These are phyloP conservation scores for Neoboletus brunneissimus DNA, from an alignment of 768 basidiomycete species.

Conservation along the genomic window DNA sequence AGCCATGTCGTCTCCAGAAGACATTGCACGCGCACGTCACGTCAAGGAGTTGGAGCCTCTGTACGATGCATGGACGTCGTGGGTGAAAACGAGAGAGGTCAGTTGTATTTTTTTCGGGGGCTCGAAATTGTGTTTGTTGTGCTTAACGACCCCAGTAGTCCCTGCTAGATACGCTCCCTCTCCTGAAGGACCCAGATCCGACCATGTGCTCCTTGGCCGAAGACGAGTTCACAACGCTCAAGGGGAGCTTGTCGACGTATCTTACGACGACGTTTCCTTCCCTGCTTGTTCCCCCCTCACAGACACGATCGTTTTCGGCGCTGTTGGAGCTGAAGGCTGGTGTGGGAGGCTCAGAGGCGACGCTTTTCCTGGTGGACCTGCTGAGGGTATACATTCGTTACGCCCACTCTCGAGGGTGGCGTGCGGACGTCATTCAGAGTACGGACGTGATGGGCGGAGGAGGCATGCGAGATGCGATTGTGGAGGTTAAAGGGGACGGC, in stretches of 20 bases:
- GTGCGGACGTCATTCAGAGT: conserved; percentile 53
- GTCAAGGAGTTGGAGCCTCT: conserved; percentile 70
- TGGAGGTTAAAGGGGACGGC: conserved; percentile 76
- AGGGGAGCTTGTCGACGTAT: conserved; percentile 17
- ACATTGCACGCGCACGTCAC: conserved; percentile 56
- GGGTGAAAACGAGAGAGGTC: conserved; percentile 57
- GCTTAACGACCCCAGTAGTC: conserved; percentile 47
- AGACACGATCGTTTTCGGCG: conserved; percentile 66
- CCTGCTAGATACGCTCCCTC: conserved; percentile 55
- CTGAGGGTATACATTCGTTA: conserved; percentile 50
- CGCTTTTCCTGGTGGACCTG: conserved; percentile 65
- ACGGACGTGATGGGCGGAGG: conserved; percentile 63
- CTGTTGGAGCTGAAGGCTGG: conserved; percentile 83
- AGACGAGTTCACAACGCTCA: conserved; percentile 51
- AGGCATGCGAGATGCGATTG: conserved; percentile 74
- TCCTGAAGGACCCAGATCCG: conserved; percentile 62
- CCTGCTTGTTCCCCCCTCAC: conserved; percentile 60
- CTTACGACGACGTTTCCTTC: conserved; percentile 54
- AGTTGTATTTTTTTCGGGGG: conserved; percentile 14
- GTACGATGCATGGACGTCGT: conserved; percentile 64
- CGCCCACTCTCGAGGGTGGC: conserved; percentile 58
- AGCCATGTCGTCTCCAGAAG: conserved; percentile 50
- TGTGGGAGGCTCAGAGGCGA: neutral
- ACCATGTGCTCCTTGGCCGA: neutral
- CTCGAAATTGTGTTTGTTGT: conserved; percentile 2